phyloP scores from a whole-genome alignment of 257 asterid species.

The Anisodus tanguticus region DNA sequence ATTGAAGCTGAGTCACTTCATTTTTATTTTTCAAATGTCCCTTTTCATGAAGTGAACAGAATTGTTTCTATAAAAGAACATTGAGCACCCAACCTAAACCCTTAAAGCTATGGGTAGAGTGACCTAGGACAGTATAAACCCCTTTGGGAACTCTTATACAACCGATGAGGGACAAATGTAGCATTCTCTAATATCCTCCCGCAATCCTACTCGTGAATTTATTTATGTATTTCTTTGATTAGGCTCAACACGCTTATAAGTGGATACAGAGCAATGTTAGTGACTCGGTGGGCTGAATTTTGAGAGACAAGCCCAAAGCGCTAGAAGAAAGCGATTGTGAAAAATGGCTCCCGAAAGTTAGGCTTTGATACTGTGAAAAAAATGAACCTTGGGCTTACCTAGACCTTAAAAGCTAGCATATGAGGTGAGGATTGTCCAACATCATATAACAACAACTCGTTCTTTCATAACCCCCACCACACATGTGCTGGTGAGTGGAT shows the following conservation, averaged over 20 bases:
- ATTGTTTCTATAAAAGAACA: background rate
- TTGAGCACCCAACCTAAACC: background rate
- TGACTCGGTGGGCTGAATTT: background rate
- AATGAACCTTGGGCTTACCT: background rate
- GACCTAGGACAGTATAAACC: background rate
- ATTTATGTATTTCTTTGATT: background rate
- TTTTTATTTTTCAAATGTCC: background rate
- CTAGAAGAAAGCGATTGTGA: background rate
- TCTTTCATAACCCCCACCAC: background rate
- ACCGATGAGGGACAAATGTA: background rate
- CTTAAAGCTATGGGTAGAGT: background rate
- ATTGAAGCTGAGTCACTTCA: background rate
- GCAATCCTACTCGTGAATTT: background rate
- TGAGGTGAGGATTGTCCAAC: background rate
- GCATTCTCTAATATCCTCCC: background rate
- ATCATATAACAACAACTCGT: background rate
- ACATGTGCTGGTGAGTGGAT: background rate
- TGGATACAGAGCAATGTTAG: background rate
- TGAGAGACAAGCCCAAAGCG: background rate
- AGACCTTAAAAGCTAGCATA: background rate
- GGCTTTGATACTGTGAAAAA: background rate
- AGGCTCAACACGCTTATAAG: background rate
- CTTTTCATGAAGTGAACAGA: slow-evolving; percentile 7
- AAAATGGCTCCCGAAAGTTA: background rate
- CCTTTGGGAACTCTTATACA: background rate